Conservation (phyloP, 495 filamentous ascomycete genomes). For the Aspergillus homomorphus region DNA sequence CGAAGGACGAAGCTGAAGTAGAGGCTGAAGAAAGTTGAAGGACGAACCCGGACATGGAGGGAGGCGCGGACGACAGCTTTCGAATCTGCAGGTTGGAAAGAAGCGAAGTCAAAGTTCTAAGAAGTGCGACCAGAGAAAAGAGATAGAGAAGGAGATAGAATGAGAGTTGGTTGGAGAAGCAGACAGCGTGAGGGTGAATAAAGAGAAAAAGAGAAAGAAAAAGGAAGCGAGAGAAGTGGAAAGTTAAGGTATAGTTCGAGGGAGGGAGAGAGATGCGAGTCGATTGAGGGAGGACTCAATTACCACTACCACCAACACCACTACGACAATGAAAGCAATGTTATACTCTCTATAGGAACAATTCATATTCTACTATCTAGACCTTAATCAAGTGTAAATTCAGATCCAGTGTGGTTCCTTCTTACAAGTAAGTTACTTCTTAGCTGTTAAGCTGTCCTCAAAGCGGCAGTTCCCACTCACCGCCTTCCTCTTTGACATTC, state of each 20-base stretch:
- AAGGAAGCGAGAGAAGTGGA: neutral
- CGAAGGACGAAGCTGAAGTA: neutral
- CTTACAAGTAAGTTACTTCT: no score
- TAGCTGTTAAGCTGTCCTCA: neutral
- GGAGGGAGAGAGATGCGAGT: neutral
- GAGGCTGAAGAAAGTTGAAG: neutral
- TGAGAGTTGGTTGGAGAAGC: neutral
- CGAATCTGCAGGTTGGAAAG: no score
- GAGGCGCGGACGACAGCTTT: neutral
- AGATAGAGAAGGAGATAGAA: neutral
- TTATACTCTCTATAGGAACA: no score
- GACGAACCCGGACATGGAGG: neutral
- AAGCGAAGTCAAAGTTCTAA: neutral
- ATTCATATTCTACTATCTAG: no score
- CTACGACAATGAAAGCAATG: no score
- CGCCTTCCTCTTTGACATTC: slow-evolving; percentile 13
- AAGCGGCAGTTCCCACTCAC: neutral
- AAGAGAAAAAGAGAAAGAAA: neutral
- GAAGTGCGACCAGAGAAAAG: neutral
- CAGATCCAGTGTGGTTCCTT: no score
- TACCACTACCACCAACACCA: no score
- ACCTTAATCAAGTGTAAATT: no score
- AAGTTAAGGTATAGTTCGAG: neutral
- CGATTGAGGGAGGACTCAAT: no score
- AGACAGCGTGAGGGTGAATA: neutral